Base-by-base conservation (phyloP, 371 early-diverging fungal genomes). In the Mortierella sp. region DNA sequence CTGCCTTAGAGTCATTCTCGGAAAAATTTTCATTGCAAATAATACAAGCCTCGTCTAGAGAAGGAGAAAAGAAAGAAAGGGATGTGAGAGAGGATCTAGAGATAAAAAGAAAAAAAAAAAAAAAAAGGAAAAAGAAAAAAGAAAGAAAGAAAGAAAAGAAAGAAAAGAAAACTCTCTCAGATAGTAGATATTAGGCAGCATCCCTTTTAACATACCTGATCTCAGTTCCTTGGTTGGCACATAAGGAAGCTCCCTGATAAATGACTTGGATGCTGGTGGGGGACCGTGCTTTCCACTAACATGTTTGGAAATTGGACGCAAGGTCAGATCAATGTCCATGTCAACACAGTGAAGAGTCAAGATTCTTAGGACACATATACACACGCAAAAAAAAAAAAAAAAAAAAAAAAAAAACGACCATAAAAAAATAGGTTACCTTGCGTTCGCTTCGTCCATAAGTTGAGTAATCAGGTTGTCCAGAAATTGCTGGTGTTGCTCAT, bases 11-110 rank as follows among this genome's bases (percentile, higher is more conserved):
- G 23, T 79, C 72, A 9, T 68, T 69, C 57, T 68, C 62, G 16
- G 62, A 60, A 70, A 88, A 86, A 18, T 80, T 68, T 50, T 93
- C 93, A 56, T 91, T 87, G 70, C 94, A 94, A 21, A 94, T 84
- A 7, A 88, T 80, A 59, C 94, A 94, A 1, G 84, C 75, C 19
- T 80, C 71, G 26, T 81, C 86, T 83, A 70, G 29, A 62, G 45
- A 26, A 43, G 15, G 16, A 19, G 16, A 14, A 23, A 21, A 6
- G 57, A 47, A 57, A 12, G 51, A 44, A 1, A 9, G 46, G 9
- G 25, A 12, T 26, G 50, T 55, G 18, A 56, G 26, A 43, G 47
- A 21, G 3, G 16, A 26, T 23, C 15, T 37, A 56, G 47, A 59
- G 60, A 18, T 43, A 57, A 44, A 16, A 56, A 2, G 57, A 47